These are phyloP conservation scores for Diaporthe sp. DNA, from an alignment of 2,329 filamentous ascomycete genomes.

Conservation along the genomic window DNA sequence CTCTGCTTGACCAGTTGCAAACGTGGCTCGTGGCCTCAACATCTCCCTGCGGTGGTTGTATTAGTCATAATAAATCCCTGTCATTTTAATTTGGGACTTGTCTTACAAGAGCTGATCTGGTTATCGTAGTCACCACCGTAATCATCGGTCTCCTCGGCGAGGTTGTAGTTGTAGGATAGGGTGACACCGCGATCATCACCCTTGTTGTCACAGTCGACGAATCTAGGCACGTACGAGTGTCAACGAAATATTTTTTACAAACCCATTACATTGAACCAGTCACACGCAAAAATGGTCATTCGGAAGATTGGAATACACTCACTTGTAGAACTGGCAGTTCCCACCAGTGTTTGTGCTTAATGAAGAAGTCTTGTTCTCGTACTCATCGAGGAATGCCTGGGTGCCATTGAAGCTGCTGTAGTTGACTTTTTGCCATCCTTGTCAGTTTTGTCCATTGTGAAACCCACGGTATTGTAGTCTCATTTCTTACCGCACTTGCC, in stretches of 20 bases:
- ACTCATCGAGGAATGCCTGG: neutral
- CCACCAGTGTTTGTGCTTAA: constrained; percentile 14
- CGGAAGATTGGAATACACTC: neutral
- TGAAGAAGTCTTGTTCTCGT: neutral
- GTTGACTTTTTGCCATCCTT: neutral
- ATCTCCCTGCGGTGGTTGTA: neutral
- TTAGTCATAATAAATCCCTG: neutral
- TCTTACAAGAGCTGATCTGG: constrained; percentile 19
- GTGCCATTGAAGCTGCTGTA: neutral
- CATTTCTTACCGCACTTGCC: neutral
- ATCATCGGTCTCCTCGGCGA: neutral
- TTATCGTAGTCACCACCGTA: constrained; percentile 15
- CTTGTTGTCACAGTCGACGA: neutral
- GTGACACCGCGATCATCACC: constrained; percentile 17
- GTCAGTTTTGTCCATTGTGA: neutral
- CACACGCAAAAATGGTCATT: neutral
- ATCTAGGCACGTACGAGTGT: neutral
- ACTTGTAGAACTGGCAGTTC: constrained; percentile 22
- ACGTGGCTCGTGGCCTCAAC: neutral
- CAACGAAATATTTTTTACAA: neutral
- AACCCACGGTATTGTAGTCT: neutral
- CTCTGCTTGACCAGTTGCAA: neutral
- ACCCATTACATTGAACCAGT: too few species aligned
- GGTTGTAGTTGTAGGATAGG: neutral
- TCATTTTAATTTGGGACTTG: accelerated